These are phyloP conservation scores for Trichosporon sp. DNA, from an alignment of 1,284 basidiomycete species.

Conservation along the genomic window DNA sequence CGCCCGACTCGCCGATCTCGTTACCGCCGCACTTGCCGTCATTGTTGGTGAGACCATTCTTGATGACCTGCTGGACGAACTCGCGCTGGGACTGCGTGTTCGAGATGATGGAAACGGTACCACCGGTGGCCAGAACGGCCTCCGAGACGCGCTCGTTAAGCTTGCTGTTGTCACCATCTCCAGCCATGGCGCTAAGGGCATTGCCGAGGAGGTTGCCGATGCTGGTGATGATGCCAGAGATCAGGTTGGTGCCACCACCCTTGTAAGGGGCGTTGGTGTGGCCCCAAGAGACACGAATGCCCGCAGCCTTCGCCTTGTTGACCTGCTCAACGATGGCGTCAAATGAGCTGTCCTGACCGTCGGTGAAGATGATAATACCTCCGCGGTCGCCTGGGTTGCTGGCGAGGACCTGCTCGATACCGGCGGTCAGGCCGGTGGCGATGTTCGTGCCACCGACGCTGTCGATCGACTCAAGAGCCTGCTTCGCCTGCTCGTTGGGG, in stretches of 20 bases:
- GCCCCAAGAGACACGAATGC: conserved; percentile 19
- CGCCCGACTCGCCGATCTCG: conserved; percentile 5
- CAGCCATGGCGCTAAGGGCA: background rate
- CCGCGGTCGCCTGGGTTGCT: background rate
- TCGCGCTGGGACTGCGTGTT: background rate
- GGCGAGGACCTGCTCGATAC: background rate
- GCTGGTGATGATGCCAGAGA: background rate
- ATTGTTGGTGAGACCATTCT: conserved; percentile 29
- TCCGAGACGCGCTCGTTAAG: conserved; percentile 19
- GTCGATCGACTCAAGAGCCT: background rate
- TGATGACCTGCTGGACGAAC: conserved; percentile 22
- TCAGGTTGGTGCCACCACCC: background rate
- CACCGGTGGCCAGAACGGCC: conserved; percentile 23
- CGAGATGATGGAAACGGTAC: conserved; percentile 20
- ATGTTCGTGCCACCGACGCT: conserved; percentile 12
- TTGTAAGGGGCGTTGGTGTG: background rate
- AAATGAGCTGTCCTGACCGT: background rate
- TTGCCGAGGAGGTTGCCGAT: background rate
- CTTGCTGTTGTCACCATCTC: background rate
- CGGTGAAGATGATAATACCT: conserved; percentile 22
- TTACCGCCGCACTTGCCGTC: conserved; percentile 24
- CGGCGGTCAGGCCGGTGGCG: background rate
- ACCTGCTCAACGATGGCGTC: background rate
- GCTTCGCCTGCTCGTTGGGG: background rate
- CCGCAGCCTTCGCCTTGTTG: conserved; percentile 4